Conservation (phyloP, 768 basidiomycete genomes). For the Scleroderma bovista region DNA sequence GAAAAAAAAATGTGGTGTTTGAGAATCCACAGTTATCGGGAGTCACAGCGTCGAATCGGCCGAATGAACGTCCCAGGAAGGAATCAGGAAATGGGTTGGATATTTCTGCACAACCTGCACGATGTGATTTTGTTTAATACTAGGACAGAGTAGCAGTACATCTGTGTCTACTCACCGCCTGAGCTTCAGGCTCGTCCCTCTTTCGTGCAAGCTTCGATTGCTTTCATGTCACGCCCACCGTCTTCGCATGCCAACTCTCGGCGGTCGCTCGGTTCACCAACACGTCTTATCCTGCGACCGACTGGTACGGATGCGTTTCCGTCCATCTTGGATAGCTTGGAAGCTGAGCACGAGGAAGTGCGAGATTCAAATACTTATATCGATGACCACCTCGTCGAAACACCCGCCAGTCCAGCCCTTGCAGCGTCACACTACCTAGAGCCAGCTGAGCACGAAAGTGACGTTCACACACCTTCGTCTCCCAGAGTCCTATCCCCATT, state of each 20-base stretch:
- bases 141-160: conserved; percentile 7
- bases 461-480: conserved; percentile 3
- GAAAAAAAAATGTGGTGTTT: conserved; percentile 1
- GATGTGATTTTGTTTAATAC: conserved; percentile 10
- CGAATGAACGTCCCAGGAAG: conserved; percentile 25
- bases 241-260: conserved; percentile 13
- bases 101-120: conserved; percentile 22
- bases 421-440: conserved; percentile 5
- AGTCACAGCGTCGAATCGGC: conserved; percentile 23
- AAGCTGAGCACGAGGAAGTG: conserved; percentile 25
- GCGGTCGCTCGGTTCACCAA: conserved; percentile 5
- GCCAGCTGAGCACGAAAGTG: conserved; percentile 5
- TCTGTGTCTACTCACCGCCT: conserved; percentile 20
- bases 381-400: conserved; percentile 15
- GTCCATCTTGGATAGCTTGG: conserved; percentile 22
- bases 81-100: conserved; percentile 26
- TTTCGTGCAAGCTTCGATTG: conserved; percentile 10
- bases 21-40: conserved; percentile 17
- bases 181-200: conserved; percentile 16
- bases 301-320: conserved; percentile 29
- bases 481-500: conserved; percentile 1
- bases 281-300: conserved; percentile 18
- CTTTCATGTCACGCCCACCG: conserved; percentile 11
- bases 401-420: background rate
- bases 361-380: conserved; percentile 11